phyloP scores from a whole-genome alignment of 2,329 filamentous ascomycete species.

The Hysterium pulicare region DNA sequence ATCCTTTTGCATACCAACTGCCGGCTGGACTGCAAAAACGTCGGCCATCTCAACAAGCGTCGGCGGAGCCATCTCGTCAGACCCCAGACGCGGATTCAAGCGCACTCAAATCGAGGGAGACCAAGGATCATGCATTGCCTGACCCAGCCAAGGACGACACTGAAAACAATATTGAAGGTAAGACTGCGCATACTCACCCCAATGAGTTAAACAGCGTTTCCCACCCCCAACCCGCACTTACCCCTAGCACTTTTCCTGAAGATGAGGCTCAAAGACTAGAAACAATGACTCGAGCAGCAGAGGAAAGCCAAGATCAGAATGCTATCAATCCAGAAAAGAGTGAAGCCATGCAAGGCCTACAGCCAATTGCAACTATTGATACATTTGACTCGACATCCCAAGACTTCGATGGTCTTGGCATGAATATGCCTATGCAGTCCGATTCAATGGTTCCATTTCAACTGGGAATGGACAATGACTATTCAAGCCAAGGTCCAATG shows the following conservation, averaged over 20 bases:
- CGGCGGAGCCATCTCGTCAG: constrained; percentile 8
- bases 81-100: constrained; percentile 23
- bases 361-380: constrained; percentile 30
- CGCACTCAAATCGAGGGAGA: constrained; percentile 25
- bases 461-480: constrained; percentile 38
- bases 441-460: constrained; percentile 16
- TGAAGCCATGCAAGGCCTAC: constrained; percentile 28
- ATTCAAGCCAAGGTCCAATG: constrained; percentile 56
- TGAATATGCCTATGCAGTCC: constrained; percentile 25
- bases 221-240: constrained; percentile 5
- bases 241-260: constrained; percentile 6
- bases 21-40: constrained; percentile 17
- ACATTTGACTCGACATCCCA: constrained; percentile 14
- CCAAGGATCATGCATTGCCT: constrained; percentile 27
- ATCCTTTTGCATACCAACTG: constrained; percentile 13
- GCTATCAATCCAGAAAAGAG: constrained; percentile 10
- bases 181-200: constrained; percentile 14
- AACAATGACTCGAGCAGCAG: constrained; percentile 18
- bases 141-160: constrained; percentile 19
- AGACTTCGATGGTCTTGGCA: constrained; percentile 24
- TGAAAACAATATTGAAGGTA: constrained; percentile 30
- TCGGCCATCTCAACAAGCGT: constrained; percentile 21
- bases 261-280: constrained; percentile 11
- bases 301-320: constrained; percentile 11
- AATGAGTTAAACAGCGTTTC: constrained; percentile 5